Evolutionary conservation across 768 basidiomycete species (phyloP).

Genomic region (Trametes meyenii): DNA sequence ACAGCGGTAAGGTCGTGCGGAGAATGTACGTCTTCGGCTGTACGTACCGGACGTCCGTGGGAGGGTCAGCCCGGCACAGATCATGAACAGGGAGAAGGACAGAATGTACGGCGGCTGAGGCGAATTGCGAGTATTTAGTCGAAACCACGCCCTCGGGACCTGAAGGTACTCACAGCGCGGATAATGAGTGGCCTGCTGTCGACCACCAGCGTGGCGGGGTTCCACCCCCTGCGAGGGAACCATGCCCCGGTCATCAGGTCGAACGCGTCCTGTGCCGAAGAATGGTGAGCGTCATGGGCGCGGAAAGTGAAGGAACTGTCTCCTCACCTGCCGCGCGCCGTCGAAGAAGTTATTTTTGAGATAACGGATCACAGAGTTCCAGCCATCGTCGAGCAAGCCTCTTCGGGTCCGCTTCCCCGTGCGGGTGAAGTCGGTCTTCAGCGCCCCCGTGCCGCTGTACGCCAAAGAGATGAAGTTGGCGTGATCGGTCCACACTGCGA

Average conservation of each 20-base stretch:
- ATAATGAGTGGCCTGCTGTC: constrained; percentile 83
- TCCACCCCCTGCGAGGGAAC: constrained; percentile 78
- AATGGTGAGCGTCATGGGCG: not conserved
- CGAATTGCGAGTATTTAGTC: not conserved
- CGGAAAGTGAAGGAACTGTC: not conserved
- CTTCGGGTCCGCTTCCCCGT: constrained; percentile 86
- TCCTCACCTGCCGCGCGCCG: constrained; percentile 78
- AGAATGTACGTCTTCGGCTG: not conserved
- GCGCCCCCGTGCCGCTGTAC: constrained; percentile 92
- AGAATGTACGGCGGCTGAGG: constrained; percentile 81
- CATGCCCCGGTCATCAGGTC: constrained; percentile 93
- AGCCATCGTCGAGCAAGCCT: constrained; percentile 82
- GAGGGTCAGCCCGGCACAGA: constrained; percentile 81
- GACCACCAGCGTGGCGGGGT: constrained; percentile 67
- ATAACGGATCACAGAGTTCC: constrained; percentile 84
- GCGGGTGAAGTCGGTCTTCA: constrained; percentile 96
- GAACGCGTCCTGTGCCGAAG: constrained; percentile 75
- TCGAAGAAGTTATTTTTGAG: constrained; percentile 97
- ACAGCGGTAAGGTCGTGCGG: constrained; percentile 6
- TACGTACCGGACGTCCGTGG: constrained; percentile 84
- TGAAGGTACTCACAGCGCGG: constrained; percentile 65
- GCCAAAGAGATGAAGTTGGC: constrained; percentile 88
- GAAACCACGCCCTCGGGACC: constrained; percentile 6
- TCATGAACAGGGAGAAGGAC: constrained; percentile 84
- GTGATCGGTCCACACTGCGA: constrained; percentile 96